These are phyloP conservation scores for Neofusicoccum cordaticola DNA, from an alignment of 2,329 filamentous ascomycete genomes.

Conservation along the genomic window DNA sequence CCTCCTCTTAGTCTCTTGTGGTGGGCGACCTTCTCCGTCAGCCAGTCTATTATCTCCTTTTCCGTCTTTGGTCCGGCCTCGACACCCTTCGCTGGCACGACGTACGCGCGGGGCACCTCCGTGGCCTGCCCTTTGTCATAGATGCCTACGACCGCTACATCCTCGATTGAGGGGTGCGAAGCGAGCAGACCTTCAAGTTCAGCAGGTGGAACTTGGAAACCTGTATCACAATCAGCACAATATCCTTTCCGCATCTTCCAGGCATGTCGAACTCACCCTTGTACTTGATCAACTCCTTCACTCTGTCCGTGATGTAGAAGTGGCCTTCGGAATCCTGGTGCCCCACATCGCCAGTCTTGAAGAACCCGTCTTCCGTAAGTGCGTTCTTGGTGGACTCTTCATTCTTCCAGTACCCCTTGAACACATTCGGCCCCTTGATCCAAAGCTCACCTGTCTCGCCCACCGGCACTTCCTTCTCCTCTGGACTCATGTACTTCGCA, in stretches of 20 bases:
- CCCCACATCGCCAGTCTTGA: constrained; percentile 86
- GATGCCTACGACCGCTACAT: constrained; percentile 46
- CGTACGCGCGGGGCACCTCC: constrained; percentile 41
- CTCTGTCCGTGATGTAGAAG: constrained; percentile 84
- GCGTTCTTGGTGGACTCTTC: constrained; percentile 67
- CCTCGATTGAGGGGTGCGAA: constrained; percentile 41
- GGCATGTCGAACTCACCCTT: constrained; percentile 24
- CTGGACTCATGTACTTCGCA: constrained; percentile 71
- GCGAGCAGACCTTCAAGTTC: constrained; percentile 47
- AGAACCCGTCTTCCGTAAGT: constrained; percentile 75
- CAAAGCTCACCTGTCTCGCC: constrained; percentile 61
- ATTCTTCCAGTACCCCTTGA: constrained; percentile 75
- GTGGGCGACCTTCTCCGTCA: constrained; percentile 42
- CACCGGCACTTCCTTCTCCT: constrained; percentile 57
- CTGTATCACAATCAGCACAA: neutral
- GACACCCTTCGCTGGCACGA: constrained; percentile 33
- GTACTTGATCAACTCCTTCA: constrained; percentile 44
- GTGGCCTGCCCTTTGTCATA: constrained; percentile 46
- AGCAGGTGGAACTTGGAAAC: constrained; percentile 49
- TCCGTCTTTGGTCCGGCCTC: constrained; percentile 31
- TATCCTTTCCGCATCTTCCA: neutral
- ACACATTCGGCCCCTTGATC: constrained; percentile 76
- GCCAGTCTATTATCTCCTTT: constrained; percentile 43
- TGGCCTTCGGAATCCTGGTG: constrained; percentile 74
- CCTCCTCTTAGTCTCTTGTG: constrained; percentile 49